phyloP scores from a whole-genome alignment of 2,329 filamentous ascomycete genomes.

The Lojkania enalia region DNA sequence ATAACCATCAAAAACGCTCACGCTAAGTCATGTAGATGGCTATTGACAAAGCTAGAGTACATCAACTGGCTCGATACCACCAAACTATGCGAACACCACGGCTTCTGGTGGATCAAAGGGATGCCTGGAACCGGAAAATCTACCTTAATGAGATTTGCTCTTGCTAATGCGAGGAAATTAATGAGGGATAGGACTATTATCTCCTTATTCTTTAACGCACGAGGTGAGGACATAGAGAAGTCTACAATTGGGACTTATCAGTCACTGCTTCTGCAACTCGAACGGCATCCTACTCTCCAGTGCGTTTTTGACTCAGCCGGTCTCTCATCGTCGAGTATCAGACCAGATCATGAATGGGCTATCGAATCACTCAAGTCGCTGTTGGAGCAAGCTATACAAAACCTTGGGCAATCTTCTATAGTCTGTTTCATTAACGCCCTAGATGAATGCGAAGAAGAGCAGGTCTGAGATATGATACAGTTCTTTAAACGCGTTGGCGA shows the following conservation, averaged over 20 bases:
- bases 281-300: conserved; percentile 13
- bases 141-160: conserved; percentile 45
- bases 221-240: conserved; percentile 24
- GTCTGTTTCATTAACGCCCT: conserved; percentile 49
- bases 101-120: conserved; percentile 55
- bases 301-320: conserved; percentile 12
- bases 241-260: conserved; percentile 28
- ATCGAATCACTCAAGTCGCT: conserved; percentile 18
- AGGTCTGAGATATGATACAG: conserved; percentile 49
- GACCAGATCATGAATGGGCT: conserved; percentile 16
- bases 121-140: conserved; percentile 48
- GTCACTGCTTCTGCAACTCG: conserved; percentile 31
- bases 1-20: conserved; percentile 44
- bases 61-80: conserved; percentile 43
- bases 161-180: conserved; percentile 7
- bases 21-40: conserved; percentile 48
- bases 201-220: conserved; percentile 35
- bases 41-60: conserved; percentile 42
- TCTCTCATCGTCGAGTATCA: conserved; percentile 7
- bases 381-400: conserved; percentile 20
- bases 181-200: conserved; percentile 11
- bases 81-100: conserved; percentile 35
- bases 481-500: conserved; percentile 49
- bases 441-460: conserved; percentile 53
- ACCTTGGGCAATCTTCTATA: conserved; percentile 16